Evolutionary conservation across 202 grass and related monocot genomes (phyloP).

Genomic region (Schoenoplectus triqueter): DNA sequence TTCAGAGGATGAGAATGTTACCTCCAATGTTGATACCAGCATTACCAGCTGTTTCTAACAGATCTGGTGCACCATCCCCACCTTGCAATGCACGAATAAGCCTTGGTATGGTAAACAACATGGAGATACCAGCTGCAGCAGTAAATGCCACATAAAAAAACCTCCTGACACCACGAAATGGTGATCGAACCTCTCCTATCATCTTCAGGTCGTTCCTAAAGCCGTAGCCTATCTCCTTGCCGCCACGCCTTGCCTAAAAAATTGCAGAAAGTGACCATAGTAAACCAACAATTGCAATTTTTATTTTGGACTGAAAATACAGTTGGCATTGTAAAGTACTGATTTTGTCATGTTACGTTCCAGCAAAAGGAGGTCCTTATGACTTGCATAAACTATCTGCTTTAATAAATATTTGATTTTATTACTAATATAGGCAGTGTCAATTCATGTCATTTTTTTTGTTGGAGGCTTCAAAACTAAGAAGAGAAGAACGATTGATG

Average conservation of each 20-base stretch:
- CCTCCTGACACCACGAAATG: slow-evolving; percentile 91
- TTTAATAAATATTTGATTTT: background rate
- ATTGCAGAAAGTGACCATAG: slow-evolving; percentile 30
- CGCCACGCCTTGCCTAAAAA: slow-evolving; percentile 77
- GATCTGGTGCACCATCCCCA: slow-evolving; percentile 82
- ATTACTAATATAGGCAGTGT: background rate
- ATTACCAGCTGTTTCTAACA: slow-evolving; percentile 79
- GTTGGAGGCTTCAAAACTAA: background rate
- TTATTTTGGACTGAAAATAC: slow-evolving; percentile 7
- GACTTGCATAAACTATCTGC: background rate
- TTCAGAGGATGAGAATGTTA: slow-evolving; percentile 51
- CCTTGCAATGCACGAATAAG: slow-evolving; percentile 77
- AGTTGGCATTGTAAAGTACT: background rate
- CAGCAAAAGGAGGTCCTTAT: background rate
- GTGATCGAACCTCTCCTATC: slow-evolving; percentile 97
- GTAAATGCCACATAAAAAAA: slow-evolving; percentile 96
- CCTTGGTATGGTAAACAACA: slow-evolving; percentile 88
- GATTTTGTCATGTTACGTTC: background rate
- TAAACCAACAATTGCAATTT: background rate
- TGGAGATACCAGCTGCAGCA: slow-evolving; percentile 88
- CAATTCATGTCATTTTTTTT: background rate
- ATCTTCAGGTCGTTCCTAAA: slow-evolving; percentile 90
- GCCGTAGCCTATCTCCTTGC: slow-evolving; percentile 88
- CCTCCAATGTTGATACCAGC: slow-evolving; percentile 90
- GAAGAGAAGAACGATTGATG: background rate